These are phyloP conservation scores for Haplographium delicatum DNA, from an alignment of 495 filamentous ascomycete genomes.

Conservation along the genomic window DNA sequence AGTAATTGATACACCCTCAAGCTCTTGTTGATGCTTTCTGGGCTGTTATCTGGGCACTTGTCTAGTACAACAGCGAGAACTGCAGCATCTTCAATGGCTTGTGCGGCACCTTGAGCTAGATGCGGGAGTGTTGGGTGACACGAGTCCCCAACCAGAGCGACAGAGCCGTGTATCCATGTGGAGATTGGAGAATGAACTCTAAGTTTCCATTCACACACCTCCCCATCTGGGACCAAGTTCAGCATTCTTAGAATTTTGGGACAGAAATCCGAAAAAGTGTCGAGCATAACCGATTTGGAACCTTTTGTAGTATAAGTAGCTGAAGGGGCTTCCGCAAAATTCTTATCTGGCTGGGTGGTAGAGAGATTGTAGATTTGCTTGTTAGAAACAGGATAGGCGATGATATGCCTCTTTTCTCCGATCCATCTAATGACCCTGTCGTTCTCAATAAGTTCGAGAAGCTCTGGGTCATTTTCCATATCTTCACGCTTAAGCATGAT, in stretches of 20 bases:
- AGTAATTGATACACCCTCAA: slow-evolving; percentile 68
- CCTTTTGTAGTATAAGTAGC: slow-evolving; percentile 73
- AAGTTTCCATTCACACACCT: slow-evolving; percentile 79
- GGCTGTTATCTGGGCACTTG: slow-evolving; percentile 44
- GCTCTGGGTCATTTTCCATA: slow-evolving; percentile 59
- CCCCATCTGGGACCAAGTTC: slow-evolving; percentile 71
- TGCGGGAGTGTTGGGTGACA: slow-evolving; percentile 78
- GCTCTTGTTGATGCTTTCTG: slow-evolving; percentile 55
- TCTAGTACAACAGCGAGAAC: slow-evolving; percentile 63
- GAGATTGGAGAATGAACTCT: slow-evolving; percentile 63
- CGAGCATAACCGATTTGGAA: slow-evolving; percentile 61
- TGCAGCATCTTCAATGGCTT: slow-evolving; percentile 76
- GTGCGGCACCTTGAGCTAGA: slow-evolving; percentile 67
- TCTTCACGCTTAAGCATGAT: slow-evolving; percentile 71
- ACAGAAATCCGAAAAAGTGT: slow-evolving; percentile 65
- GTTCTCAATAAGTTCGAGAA: slow-evolving; percentile 59
- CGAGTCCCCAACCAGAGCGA: slow-evolving; percentile 73
- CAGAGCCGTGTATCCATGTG: slow-evolving; percentile 61
- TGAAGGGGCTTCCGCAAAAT: slow-evolving; percentile 67
- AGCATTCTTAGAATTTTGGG: slow-evolving; percentile 68
- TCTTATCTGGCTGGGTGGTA: slow-evolving; percentile 66
- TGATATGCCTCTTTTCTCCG: slow-evolving; percentile 71
- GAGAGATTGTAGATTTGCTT: slow-evolving; percentile 77
- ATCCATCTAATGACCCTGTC: slow-evolving; percentile 75
- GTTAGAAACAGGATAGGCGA: slow-evolving; percentile 72